Base-by-base conservation (phyloP, 1,284 basidiomycete species). In the Afroboletus lepidellus region DNA sequence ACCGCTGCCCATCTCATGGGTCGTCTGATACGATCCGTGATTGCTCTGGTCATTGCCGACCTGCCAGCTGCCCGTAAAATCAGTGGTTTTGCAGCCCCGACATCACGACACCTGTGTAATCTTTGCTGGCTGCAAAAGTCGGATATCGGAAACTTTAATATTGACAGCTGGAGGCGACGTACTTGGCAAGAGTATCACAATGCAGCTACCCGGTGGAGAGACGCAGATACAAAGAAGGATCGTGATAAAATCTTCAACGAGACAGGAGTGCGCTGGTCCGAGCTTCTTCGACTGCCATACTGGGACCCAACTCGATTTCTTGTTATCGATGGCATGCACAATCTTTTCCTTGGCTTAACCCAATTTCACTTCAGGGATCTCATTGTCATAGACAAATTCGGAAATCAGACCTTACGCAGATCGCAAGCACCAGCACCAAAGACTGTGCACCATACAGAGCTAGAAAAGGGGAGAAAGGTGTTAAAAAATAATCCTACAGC, bases 311-410 rank as follows among this genome's bases (percentile, higher is more conserved):
- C 56, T 0, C 12, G 24, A 6, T 71, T 64, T 27, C 30, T 69
- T 0, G 54, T 71, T 0, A 52, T 74, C 7, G 69, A 76, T 32
- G 34, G 62, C 0, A 76, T 76, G 73, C 74, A 76, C 39, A 65
- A 62, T 25, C 56, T 75, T 0, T 66, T 67, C 49, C 51, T 55
- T 0, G 3, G 46, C 1, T 13, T 55, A 5, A 33, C 13, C 2
- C 50, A 36, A 23, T 49, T 8, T 9, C 38, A 56, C 0, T 57
- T 58, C 32, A 48, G 54, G 1, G 12, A 59, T 1, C 32, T 59
- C 2, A 52, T 59, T 1, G 1, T 45, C 8, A 57, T 58, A 0
- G 29, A 58, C n/a, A 59, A 44, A n/a, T 46, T 16, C 2, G 25
- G 9, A 13, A 48, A 58, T 21, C 15, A 38, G 21, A 5, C 3